These are phyloP conservation scores for Gymnopilus dilepis DNA, from an alignment of 768 basidiomycete genomes.

Conservation along the genomic window DNA sequence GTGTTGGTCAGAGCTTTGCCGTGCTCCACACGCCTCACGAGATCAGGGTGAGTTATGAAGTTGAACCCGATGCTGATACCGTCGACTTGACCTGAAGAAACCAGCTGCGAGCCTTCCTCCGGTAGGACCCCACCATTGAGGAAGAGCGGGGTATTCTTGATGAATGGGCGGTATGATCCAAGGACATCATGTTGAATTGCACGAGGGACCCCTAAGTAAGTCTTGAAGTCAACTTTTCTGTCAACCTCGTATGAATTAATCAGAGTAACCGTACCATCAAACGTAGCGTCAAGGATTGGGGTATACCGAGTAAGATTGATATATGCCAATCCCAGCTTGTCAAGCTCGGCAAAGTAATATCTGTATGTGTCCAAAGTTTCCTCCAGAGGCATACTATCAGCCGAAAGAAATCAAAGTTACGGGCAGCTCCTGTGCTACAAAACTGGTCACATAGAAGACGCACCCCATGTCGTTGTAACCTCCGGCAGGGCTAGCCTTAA, in stretches of 20 bases:
- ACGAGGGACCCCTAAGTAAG: background rate
- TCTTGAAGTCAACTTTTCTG: background rate
- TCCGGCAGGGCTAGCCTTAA: constrained; percentile 24
- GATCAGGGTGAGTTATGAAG: background rate
- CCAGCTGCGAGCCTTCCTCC: background rate
- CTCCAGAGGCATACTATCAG: background rate
- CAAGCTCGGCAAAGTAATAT: background rate
- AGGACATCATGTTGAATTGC: constrained; percentile 1
- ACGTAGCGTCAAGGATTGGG: background rate
- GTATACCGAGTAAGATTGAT: background rate
- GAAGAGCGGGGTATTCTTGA: background rate
- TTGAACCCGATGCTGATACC: background rate
- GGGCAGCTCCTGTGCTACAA: too few relatives aligned
- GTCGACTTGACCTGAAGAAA: background rate
- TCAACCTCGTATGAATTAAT: background rate
- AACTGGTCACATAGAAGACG: too few relatives aligned
- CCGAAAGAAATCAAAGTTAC: too few relatives aligned
- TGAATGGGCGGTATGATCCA: background rate
- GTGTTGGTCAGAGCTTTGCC: background rate
- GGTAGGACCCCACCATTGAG: background rate
- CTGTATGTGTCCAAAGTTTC: constrained; percentile 1
- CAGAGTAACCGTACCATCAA: background rate
- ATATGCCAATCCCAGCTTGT: background rate
- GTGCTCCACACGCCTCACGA: background rate
- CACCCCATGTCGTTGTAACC: constrained; percentile 25